A percentile compares a stretch with the other conserved stretches of the same genome.
Conservation (phyloP, 169 alveolate species). For the Toxoplasma gondii region DNA sequence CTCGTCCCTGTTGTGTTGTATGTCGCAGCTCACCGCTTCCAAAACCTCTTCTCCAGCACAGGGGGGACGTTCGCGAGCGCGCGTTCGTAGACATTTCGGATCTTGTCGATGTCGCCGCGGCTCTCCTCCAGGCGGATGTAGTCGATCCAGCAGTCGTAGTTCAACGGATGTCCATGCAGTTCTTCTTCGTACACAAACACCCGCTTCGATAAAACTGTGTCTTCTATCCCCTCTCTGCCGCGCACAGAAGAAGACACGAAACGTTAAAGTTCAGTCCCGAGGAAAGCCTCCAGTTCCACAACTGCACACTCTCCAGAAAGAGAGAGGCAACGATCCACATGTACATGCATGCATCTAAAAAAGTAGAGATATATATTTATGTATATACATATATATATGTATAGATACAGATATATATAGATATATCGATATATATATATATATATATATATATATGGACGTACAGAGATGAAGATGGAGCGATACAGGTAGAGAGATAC, state of each 20-base stretch:
- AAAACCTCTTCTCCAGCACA: constrained; percentile 87
- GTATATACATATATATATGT: no score
- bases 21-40: constrained; percentile 82
- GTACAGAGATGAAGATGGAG: background rate
- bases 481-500: background rate
- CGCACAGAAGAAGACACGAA: background rate
- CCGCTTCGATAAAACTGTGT: constrained; percentile 81
- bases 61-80: constrained; percentile 95
- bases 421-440: background rate
- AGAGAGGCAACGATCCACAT: background rate
- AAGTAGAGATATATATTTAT: background rate
- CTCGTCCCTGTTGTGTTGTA: background rate
- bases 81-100: constrained; percentile 92
- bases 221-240: constrained; percentile 76
- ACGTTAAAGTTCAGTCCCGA: background rate
- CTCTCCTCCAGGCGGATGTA: constrained; percentile 94
- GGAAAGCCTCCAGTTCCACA: background rate
- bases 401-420: background rate
- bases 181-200: constrained; percentile 84
- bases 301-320: background rate
- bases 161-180: constrained; percentile 82
- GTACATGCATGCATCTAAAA: background rate
- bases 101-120: constrained; percentile 81
- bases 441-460: background rate
- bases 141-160: constrained; percentile 98